Base-by-base conservation (phyloP, 495 filamentous ascomycete genomes). In the Hypoxylon lenormandii region DNA sequence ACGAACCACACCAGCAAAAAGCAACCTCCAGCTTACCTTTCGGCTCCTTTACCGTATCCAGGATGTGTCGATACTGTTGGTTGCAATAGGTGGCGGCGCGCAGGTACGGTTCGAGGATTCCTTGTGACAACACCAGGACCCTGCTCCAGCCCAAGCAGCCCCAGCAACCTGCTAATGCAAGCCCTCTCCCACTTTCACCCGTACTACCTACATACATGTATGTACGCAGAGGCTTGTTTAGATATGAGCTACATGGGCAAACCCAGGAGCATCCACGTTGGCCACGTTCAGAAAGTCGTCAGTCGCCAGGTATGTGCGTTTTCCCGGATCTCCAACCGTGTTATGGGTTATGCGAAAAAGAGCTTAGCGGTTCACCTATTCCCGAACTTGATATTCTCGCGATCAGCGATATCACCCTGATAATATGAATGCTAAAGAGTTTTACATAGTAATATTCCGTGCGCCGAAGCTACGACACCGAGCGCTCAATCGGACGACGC, bases 11-110 rank as follows among this genome's bases (percentile, higher is more conserved):
- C 67, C 46, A 54, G 16, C 30, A 33, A 65, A 42, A 57, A 53
- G 8, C 37, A 40, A 60, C 43, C 28, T n/a, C 36, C 21, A 56
- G 13, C 49, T 46, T 46, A 23, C 45, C 36, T 40, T 28, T 53
- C 60, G 51, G 61, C 36, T 52, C 16, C 46, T 54, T 43, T 66
- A 66, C 68, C 62, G 58, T 66, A 71, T 71, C 68, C 58, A 66
- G 42, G 19, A 45, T 48, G 38, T 37, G 10, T 30, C 66, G 23
- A 52, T 66, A 63, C 62, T 66, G 62, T 63, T 4, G 16, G 51
- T 46, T 52, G 43, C 50, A 53, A 60, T 50, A 47, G 42, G 42
- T 33, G 43, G 8, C 21, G 8, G 33, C 38, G 55, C 26, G n/a
- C 45, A 57, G 38, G 38, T 22, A 70, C 45, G 12, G 21, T 48